Conservation (phyloP, 2,329 filamentous ascomycete species). For the Rhynchosporium secalis region DNA sequence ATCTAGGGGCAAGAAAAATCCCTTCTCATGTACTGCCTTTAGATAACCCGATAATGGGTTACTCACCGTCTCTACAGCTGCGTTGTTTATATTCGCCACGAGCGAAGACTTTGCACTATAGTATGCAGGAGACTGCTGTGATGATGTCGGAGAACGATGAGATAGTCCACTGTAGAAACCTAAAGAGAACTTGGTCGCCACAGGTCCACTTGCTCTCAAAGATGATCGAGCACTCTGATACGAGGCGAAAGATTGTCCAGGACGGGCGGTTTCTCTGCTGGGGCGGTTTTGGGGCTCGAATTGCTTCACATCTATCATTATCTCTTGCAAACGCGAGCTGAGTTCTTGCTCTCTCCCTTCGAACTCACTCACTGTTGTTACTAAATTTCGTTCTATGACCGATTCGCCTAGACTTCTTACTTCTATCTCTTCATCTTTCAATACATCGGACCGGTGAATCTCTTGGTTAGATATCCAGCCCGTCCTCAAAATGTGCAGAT, state of each 20-base stretch:
- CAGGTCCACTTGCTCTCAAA: background rate
- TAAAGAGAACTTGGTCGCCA: background rate
- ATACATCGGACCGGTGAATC: no score
- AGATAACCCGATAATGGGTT: background rate
- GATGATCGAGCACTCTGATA: background rate
- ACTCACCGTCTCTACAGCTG: background rate
- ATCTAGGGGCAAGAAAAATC: background rate
- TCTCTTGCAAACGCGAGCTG: no score
- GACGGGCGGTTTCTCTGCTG: background rate
- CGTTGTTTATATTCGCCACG: no score
- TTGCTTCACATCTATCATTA: background rate
- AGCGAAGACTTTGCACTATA: conserved; percentile 1
- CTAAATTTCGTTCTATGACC: no score
- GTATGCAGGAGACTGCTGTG: background rate
- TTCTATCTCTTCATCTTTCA: no score
- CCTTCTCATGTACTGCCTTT: background rate
- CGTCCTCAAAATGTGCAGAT: no score
- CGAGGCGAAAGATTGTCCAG: background rate
- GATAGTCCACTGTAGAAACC: background rate
- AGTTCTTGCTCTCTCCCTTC: no score
- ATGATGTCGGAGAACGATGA: background rate
- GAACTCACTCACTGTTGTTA: no score
- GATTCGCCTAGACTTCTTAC: no score
- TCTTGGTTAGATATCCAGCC: no score
- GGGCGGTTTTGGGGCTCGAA: background rate